These are phyloP conservation scores for Apiotrichum sp. DNA, from an alignment of 1,284 basidiomycete species.

Conservation along the genomic window DNA sequence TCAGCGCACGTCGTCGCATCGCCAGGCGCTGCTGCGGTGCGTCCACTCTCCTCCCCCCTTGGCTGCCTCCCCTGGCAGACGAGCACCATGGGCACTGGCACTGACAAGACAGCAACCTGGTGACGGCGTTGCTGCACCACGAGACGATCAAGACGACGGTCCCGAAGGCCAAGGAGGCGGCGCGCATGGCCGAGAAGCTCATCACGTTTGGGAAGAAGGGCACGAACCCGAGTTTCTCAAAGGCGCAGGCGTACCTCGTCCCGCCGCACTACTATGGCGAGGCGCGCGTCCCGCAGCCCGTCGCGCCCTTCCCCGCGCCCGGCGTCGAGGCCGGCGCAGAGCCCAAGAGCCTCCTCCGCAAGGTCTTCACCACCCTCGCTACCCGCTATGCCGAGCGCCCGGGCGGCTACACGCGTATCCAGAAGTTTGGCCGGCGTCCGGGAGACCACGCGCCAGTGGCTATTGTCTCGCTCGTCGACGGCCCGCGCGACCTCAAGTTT, in stretches of 20 bases:
- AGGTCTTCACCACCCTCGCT: conserved; percentile 74
- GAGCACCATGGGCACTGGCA: not conserved
- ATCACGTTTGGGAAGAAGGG: conserved; percentile 84
- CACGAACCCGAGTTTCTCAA: conserved; percentile 57
- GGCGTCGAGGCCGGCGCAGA: conserved; percentile 36
- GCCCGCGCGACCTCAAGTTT: conserved; percentile 77
- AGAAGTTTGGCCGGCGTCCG: conserved; percentile 76
- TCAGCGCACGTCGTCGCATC: conserved; percentile 76
- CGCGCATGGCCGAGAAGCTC: conserved; percentile 89
- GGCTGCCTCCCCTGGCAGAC: not conserved
- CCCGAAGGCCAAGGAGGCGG: conserved; percentile 89
- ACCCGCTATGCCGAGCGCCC: conserved; percentile 73
- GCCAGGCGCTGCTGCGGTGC: conserved; percentile 79
- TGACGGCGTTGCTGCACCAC: conserved; percentile 90
- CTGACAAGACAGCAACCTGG: conserved; percentile 65
- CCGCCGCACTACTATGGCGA: conserved; percentile 25
- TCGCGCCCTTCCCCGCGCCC: conserved; percentile 5
- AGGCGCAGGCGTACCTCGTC: conserved; percentile 69
- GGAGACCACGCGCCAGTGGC: conserved; percentile 94
- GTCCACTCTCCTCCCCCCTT: conserved; percentile 8
- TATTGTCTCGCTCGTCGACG: conserved; percentile 89
- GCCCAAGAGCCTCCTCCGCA: conserved; percentile 59
- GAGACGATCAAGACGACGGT: conserved; percentile 95
- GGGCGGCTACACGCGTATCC: conserved; percentile 93
- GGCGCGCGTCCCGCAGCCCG: conserved; percentile 12